phyloP scores from a whole-genome alignment of 2,329 filamentous ascomycete genomes.

The Stenocarpella maydis region DNA sequence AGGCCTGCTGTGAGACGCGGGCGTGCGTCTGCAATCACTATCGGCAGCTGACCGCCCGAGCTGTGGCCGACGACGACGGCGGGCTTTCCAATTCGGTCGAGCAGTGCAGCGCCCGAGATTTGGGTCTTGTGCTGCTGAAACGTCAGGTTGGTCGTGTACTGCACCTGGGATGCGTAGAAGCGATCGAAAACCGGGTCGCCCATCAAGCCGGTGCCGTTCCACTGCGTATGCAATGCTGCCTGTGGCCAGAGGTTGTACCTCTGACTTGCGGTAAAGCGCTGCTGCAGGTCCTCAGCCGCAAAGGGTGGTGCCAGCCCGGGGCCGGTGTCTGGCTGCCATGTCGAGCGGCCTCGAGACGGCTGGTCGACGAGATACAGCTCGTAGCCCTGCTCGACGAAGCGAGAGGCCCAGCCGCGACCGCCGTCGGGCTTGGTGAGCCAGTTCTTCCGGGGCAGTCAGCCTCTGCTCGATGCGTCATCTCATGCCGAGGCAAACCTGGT shows the following conservation, averaged over 20 bases:
- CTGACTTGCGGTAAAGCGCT: slow-evolving; percentile 49
- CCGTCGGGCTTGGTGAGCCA: slow-evolving; percentile 58
- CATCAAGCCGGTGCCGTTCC: slow-evolving; percentile 50
- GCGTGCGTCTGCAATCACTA: slow-evolving; percentile 52
- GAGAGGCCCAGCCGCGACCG: slow-evolving; percentile 56
- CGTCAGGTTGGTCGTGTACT: slow-evolving; percentile 45
- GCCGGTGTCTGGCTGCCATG: slow-evolving; percentile 48
- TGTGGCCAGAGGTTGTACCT: slow-evolving; percentile 49
- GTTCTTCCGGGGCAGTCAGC: slow-evolving; percentile 24
- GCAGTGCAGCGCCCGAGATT: slow-evolving; percentile 50
- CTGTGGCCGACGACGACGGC: slow-evolving; percentile 54
- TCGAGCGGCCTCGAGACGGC: slow-evolving; percentile 54
- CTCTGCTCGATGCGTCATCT: slow-evolving; percentile 1
- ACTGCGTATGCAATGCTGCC: slow-evolving; percentile 48
- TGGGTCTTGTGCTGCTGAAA: slow-evolving; percentile 49
- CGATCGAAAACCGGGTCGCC: slow-evolving; percentile 52
- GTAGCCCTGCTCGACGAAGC: slow-evolving; percentile 55
- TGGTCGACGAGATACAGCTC: slow-evolving; percentile 58
- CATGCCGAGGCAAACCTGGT: slow-evolving; percentile 1
- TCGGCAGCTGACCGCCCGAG: slow-evolving; percentile 53
- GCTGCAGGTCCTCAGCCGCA: slow-evolving; percentile 47
- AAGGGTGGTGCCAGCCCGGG: slow-evolving; percentile 39
- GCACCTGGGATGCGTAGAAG: slow-evolving; percentile 51
- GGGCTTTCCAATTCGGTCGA: slow-evolving; percentile 53
- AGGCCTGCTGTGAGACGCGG: slow-evolving; percentile 52